phyloP scores from a whole-genome alignment of 2,329 filamentous ascomycete genomes.

The Ophiostoma sp. region DNA sequence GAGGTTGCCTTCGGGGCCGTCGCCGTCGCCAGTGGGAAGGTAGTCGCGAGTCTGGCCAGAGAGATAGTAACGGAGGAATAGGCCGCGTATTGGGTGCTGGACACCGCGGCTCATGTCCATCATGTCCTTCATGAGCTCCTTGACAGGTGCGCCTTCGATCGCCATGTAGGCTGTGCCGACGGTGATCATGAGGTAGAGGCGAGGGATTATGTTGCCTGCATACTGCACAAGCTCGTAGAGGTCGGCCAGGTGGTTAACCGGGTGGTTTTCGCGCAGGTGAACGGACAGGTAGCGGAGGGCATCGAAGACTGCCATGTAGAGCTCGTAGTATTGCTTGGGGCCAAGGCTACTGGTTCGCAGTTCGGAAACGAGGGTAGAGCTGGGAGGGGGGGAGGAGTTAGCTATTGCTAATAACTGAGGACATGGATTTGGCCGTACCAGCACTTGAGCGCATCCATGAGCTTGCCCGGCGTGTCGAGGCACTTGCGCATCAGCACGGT shows the following conservation, averaged over 20 bases:
- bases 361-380: conserved; percentile 97
- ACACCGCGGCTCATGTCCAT: conserved; percentile 99
- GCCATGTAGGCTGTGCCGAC: conserved; percentile 99
- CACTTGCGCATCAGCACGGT: conserved; percentile 96
- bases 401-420: conserved; percentile 15
- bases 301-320: conserved; percentile 99
- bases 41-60: conserved; percentile 90
- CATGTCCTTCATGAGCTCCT: conserved; percentile 99
- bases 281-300: conserved; percentile 92
- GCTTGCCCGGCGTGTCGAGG: conserved; percentile 91
- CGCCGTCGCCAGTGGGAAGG: conserved; percentile 72
- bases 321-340: conserved; percentile 99
- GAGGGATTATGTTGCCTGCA: conserved; percentile 94
- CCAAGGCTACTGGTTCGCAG: conserved; percentile 92
- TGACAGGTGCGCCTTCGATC: conserved; percentile 94
- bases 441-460: conserved; percentile 99
- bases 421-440: conserved; percentile 57
- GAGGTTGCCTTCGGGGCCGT: conserved; percentile 90
- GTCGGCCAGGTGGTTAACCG: conserved; percentile 94
- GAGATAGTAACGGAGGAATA: conserved; percentile 94
- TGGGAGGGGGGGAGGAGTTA: conserved; percentile 36
- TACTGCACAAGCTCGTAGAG: conserved; percentile 94
- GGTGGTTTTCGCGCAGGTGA: conserved; percentile 94
- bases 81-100: conserved; percentile 89
- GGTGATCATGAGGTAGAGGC: conserved; percentile 97